Evolutionary conservation across 768 basidiomycete species (phyloP), one percentile per base, ranked within the genome.

Genomic region (Mycena rosella): DNA sequence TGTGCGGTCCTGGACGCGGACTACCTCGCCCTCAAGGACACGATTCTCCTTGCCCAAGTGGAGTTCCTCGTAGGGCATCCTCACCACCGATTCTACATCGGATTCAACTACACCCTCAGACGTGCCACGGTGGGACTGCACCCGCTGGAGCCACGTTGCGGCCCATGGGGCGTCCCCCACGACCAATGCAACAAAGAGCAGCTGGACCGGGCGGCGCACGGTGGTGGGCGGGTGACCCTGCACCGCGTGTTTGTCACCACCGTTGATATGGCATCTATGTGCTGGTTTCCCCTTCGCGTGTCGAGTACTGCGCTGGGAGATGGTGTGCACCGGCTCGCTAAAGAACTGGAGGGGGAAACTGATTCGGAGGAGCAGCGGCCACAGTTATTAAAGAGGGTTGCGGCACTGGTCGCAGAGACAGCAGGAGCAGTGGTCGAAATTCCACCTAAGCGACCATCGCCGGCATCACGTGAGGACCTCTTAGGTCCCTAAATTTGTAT

Each of bases 31-130:
- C 26, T 26, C 14, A 60, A 60, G 26, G 34, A 34, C 34, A 14
- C 47, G 26, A 60, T 60, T 30, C 59, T 60, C 10, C 24, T 27
- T 34, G 15, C 32, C 34, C 59, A 60, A 26, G 47, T 51, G 22
- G 47, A 42, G 18, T 61, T 61, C 27, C 49, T 61, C 20, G 60
- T 38, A 24, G 49, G 27, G 20, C 60, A 53, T 14, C 60, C 60
- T 14, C 17, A 53, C 27, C 51, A 53, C 40, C 51, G 38, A 9
- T 62, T 53, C 51, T 62, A 62, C 51, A 45, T 62, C 51, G 38
- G 38, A n/a, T 62, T 62, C 51, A 51, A 62, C 51, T 62, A 62
- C 51, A 53, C 51, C 27, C 20, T 22, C 34, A 51, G 60, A 42
- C 60, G 51, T 47, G 27, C 60, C 10, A 29, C 20, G 40, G 22